Percentiles rank a stretch among this genome's conserved stretches.
phyloP scores from a whole-genome alignment of 139 green algal species.

The Chlorella vulgaris region DNA sequence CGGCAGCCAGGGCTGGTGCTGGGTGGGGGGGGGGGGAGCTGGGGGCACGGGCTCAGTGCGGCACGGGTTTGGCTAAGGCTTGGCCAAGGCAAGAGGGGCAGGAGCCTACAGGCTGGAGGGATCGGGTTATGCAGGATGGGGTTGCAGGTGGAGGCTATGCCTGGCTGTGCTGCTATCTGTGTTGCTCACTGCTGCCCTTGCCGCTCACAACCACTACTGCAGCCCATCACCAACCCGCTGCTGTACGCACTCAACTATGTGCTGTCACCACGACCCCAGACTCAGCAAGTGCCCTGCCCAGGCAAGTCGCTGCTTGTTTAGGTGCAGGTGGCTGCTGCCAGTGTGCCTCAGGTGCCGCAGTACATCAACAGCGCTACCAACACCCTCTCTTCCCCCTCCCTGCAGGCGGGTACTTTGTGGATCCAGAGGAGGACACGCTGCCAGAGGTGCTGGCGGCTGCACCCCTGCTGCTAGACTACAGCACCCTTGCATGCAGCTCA shows the following conservation, averaged over 20 bases:
- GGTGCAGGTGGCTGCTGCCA: too few relatives aligned
- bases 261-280: slow-evolving; percentile 2
- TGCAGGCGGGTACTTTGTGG: slow-evolving; percentile 7
- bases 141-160: too few relatives aligned
- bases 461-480: background rate
- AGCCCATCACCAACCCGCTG: slow-evolving; percentile 47
- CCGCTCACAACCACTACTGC: background rate
- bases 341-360: too few relatives aligned
- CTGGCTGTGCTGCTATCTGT: too few relatives aligned
- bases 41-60: too few relatives aligned
- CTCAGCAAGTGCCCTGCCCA: slow-evolving; percentile 42
- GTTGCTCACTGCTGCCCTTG: too few relatives aligned
- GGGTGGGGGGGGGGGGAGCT: background rate
- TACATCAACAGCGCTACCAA: too few relatives aligned
- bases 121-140: too few relatives aligned
- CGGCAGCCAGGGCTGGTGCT: background rate
- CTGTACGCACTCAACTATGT: slow-evolving; percentile 46
- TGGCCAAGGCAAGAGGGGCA: too few relatives aligned
- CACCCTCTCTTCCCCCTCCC: background rate
- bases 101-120: too few relatives aligned
- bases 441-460: background rate
- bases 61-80: too few relatives aligned
- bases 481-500: background rate
- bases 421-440: background rate
- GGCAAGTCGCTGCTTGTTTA: background rate